Evolutionary conservation across 2,329 filamentous ascomycete genomes (phyloP), one percentile per base, ranked within the genome.

Genomic region (Xylaria sp.): DNA sequence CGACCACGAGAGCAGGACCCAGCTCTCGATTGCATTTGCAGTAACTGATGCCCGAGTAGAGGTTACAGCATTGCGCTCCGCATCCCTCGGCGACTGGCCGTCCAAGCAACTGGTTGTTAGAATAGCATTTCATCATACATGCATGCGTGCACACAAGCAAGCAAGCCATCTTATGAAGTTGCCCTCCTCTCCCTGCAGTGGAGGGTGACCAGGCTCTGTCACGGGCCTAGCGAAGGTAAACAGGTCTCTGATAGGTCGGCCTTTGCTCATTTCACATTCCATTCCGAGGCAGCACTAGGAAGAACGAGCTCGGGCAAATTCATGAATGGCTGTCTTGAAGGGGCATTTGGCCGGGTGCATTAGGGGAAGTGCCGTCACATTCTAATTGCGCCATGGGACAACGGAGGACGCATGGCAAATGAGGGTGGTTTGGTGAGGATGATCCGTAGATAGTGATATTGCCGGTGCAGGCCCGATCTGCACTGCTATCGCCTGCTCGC

Each of bases 381-480:
- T 49, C 51, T 56, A 58, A 49, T 52, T 53, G 3, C 54, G 54
- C 47, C 52, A 52, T 55, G 54, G 19, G 18, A 46, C 11, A 49
- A 13, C 34, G 49, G 46, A 37, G 19, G 48, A 52, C 18, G 16
- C 19, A 54, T 30, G 48, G 8, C 30, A 55, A 47, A 30, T 42
- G 55, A 53, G 55, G 52, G 46, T 8, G 16, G 48, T 34, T 48
- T 18, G 42, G 47, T 39, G 55, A 56, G 55, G 48, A 47, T 56
- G 58, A 47, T 60, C 58, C 60, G 58, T 64, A 64, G 62, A 62
- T 64, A 62, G 60, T 58, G 57, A 59, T 63, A 54, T 42, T 59
- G 42, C 55, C 59, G 57, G 60, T 60, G 60, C 47, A 42, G 46
- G 19, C n/a, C 49, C 49, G 49, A 51, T 58, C 58, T 57, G 52